phyloP scores from a whole-genome alignment of 169 alveolate genomes.

The Eimeria necatrix region DNA sequence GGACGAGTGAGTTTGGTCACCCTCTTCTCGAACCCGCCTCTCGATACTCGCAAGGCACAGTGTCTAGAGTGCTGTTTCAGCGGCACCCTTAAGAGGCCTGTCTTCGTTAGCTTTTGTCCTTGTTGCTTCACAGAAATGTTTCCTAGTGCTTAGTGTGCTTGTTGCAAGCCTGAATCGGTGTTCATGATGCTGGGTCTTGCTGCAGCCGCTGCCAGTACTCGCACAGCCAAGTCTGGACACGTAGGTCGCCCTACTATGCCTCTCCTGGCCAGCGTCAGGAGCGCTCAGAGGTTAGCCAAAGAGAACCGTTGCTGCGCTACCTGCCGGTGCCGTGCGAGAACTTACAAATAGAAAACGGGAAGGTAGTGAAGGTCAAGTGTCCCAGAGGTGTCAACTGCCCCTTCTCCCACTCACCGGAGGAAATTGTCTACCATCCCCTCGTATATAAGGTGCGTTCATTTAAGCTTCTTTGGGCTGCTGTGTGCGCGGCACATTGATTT shows the following conservation, averaged over 20 bases:
- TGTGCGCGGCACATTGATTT: too few species aligned
- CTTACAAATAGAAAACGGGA: conserved; percentile 88
- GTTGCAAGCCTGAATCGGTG: background rate
- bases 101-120: too few species aligned
- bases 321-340: conserved; percentile 91
- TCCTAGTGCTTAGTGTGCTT: background rate
- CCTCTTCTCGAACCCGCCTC: too few species aligned
- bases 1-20: conserved; percentile 79
- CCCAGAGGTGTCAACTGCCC: conserved; percentile 93
- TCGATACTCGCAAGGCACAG: too few species aligned
- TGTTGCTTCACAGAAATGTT: background rate
- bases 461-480: too few species aligned
- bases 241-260: conserved; percentile 92
- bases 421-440: conserved; percentile 94
- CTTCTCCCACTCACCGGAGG: conserved; percentile 95
- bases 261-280: conserved; percentile 84
- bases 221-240: conserved; percentile 90
- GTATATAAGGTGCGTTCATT: conserved; percentile 89
- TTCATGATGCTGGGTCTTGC: background rate
- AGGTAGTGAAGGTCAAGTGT: conserved; percentile 84
- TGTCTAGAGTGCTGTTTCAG: too few species aligned
- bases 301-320: conserved; percentile 86
- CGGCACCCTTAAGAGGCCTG: too few species aligned
- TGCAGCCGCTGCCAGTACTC: conserved; percentile 91
- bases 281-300: conserved; percentile 83